phyloP scores from a whole-genome alignment of 768 basidiomycete species.

The Russula sp. region DNA sequence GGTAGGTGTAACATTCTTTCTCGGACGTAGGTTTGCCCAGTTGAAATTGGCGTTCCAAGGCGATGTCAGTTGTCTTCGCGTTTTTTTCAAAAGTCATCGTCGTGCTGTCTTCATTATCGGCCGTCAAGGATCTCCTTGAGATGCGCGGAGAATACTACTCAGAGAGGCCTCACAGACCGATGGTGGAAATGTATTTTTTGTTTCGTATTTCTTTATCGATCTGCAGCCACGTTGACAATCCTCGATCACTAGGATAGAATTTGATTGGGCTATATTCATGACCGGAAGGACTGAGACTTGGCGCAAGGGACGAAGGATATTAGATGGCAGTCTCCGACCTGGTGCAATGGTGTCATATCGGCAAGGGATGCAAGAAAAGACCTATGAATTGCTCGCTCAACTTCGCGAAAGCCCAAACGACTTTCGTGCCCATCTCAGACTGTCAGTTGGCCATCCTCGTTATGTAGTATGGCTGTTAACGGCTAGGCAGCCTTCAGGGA shows the following conservation, averaged over 20 bases:
- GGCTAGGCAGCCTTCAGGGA: background rate
- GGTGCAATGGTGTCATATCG: background rate
- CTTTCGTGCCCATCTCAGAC: background rate
- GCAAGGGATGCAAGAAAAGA: background rate
- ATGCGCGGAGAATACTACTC: slow-evolving; percentile 15
- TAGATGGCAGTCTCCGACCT: slow-evolving; percentile 10
- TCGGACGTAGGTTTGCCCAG: too few species aligned
- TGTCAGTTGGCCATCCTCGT: background rate
- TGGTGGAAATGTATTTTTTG: slow-evolving; percentile 1
- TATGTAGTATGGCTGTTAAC: background rate
- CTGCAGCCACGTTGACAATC: background rate
- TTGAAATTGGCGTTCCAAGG: background rate
- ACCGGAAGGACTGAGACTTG: background rate
- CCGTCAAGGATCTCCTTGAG: slow-evolving; percentile 20
- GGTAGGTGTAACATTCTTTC: slow-evolving; percentile 1
- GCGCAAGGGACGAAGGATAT: background rate
- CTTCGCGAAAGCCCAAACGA: background rate
- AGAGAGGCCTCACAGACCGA: slow-evolving; percentile 13
- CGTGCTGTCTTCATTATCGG: background rate
- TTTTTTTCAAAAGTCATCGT: slow-evolving; percentile 16
- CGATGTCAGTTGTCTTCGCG: slow-evolving; percentile 15
- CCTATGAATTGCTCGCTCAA: background rate
- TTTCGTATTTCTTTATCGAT: background rate
- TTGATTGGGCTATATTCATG: background rate
- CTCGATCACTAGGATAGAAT: background rate